These are phyloP conservation scores for Cydonia oblonga DNA, from an alignment of 331 rosid genomes.

Conservation along the genomic window DNA sequence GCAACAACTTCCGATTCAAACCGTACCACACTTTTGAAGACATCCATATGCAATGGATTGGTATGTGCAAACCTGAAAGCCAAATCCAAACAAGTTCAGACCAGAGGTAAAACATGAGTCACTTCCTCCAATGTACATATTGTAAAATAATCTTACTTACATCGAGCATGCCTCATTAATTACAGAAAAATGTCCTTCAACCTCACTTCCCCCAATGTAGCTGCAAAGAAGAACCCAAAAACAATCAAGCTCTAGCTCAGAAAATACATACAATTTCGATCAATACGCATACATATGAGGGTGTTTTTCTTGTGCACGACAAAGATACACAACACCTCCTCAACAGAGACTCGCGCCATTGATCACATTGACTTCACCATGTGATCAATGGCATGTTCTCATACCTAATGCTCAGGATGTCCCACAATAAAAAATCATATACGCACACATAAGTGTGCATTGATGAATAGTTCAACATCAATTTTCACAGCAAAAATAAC, in stretches of 20 bases:
- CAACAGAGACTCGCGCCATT: neutral
- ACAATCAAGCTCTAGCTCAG: neutral
- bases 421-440: neutral
- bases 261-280: neutral
- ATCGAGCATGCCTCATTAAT: constrained; percentile 90
- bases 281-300: neutral
- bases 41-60: constrained; percentile 92
- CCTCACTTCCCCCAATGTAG: constrained; percentile 83
- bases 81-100: constrained; percentile 9
- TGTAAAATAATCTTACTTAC: constrained; percentile 54
- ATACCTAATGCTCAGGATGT: neutral
- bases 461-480: neutral
- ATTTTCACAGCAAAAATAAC: neutral
- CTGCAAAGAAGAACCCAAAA: constrained; percentile 33
- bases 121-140: neutral
- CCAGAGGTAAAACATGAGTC: constrained; percentile 1
- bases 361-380: neutral
- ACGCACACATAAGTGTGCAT: too few relatives aligned
- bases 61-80: constrained; percentile 90
- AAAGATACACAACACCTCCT: neutral
- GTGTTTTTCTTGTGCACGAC: neutral
- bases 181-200: constrained; percentile 71
- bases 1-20: constrained; percentile 96
- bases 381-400: neutral
- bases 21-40: constrained; percentile 67